A percentile compares a stretch with the other conserved stretches of the same genome.
These are phyloP conservation scores for Trypanosoma cruzi DNA, from an alignment of 208 protist species.

Conservation along the genomic window DNA sequence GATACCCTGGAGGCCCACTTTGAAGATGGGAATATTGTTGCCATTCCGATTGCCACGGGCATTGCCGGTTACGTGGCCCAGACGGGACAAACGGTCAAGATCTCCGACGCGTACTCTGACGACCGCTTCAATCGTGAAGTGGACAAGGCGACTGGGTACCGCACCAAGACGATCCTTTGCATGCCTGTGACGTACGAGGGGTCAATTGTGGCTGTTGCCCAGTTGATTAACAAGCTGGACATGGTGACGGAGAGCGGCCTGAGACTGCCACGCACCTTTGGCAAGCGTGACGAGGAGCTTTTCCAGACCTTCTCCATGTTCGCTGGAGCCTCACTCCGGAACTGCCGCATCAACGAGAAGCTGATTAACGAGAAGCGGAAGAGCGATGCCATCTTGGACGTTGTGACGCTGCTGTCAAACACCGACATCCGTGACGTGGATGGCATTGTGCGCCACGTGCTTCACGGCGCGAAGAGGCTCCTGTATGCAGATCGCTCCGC, in stretches of 20 bases:
- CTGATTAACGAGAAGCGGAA: slow-evolving; percentile 71
- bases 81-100: slow-evolving; percentile 61
- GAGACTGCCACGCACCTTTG: slow-evolving; percentile 49
- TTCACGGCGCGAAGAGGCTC: slow-evolving; percentile 74
- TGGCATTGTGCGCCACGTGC: slow-evolving; percentile 63
- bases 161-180: slow-evolving; percentile 74
- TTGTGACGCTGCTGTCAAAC: slow-evolving; percentile 73
- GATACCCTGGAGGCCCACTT: slow-evolving; percentile 67
- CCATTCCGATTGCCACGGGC: slow-evolving; percentile 47
- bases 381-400: slow-evolving; percentile 66
- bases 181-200: slow-evolving; percentile 71
- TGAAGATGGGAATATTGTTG: slow-evolving; percentile 69
- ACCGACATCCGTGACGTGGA: slow-evolving; percentile 79
- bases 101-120: slow-evolving; percentile 72
- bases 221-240: slow-evolving; percentile 82
- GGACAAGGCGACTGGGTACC: slow-evolving; percentile 73
- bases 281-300: slow-evolving; percentile 60
- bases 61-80: slow-evolving; percentile 75
- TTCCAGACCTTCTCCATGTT: slow-evolving; percentile 79
- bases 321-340: slow-evolving; percentile 66
- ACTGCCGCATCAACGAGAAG: slow-evolving; percentile 70
- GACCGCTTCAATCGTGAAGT: slow-evolving; percentile 67
- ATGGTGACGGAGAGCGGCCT: slow-evolving; percentile 57
- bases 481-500: slow-evolving; percentile 71
- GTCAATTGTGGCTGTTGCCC: slow-evolving; percentile 69